Evolutionary conservation across 768 basidiomycete species (phyloP).

Genomic region (Harrya chromipes): DNA sequence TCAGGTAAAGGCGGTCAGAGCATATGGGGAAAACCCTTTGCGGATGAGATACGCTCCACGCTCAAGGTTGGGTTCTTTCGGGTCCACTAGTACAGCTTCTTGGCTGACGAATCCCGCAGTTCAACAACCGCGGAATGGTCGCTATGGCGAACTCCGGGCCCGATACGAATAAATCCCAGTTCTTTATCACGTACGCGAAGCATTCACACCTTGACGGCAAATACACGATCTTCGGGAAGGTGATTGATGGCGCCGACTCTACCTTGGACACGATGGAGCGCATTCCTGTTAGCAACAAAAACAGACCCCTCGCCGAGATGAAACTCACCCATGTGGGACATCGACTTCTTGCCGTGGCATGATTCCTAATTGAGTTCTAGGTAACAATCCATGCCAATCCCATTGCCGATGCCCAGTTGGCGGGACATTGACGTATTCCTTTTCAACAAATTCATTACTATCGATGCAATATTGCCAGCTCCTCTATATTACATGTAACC

Average conservation of each 20-base stretch:
- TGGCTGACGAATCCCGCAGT: constrained; percentile 46
- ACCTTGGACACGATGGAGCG: constrained; percentile 94
- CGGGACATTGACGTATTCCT: constrained; percentile 19
- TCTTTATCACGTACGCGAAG: constrained; percentile 88
- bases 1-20: constrained; percentile 96
- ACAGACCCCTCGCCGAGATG: constrained; percentile 83
- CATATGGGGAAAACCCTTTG: constrained; percentile 90
- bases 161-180: constrained; percentile 90
- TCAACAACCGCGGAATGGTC: constrained; percentile 90
- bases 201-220: constrained; percentile 94
- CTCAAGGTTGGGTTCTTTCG: constrained; percentile 61
- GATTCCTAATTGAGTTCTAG: constrained; percentile 35
- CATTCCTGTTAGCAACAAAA: constrained; percentile 87
- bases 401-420: constrained; percentile 69
- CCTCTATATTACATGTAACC: constrained; percentile 8
- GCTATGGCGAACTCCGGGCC: constrained; percentile 98
- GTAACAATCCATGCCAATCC: constrained; percentile 94
- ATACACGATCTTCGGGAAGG: constrained; percentile 92
- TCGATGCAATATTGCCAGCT: constrained; percentile 1
- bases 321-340: constrained; percentile 70
- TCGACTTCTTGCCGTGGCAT: not conserved
- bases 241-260: constrained; percentile 97
- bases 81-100: not conserved
- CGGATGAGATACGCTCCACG: constrained; percentile 91
- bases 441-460: not conserved